phyloP scores from a whole-genome alignment of 1,284 basidiomycete species.

The Thelephora terrestris region DNA sequence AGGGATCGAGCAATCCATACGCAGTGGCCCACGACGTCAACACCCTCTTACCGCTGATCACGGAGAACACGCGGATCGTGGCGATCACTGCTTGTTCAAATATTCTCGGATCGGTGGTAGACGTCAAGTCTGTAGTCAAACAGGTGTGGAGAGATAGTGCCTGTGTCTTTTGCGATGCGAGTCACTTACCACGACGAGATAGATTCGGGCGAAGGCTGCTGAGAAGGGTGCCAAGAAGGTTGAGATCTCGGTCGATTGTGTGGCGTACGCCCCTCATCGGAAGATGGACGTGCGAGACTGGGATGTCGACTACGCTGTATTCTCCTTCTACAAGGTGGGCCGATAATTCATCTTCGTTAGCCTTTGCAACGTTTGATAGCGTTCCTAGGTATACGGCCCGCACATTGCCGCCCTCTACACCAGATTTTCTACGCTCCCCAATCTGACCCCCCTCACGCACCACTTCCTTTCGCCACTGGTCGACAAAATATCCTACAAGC shows the following conservation, averaged over 20 bases:
- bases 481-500: slow-evolving; percentile 41
- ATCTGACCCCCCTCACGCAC: slow-evolving; percentile 49
- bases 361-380: background rate
- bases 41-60: slow-evolving; percentile 53
- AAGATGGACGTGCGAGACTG: slow-evolving; percentile 59
- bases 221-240: slow-evolving; percentile 49
- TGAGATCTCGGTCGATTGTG: slow-evolving; percentile 64
- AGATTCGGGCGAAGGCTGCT: slow-evolving; percentile 28
- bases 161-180: background rate
- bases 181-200: background rate
- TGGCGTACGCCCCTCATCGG: slow-evolving; percentile 71
- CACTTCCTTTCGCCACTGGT: slow-evolving; percentile 49
- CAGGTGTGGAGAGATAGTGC: slow-evolving; percentile 28
- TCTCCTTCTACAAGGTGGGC: slow-evolving; percentile 70
- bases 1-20: slow-evolving; percentile 50
- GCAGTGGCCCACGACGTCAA: slow-evolving; percentile 48
- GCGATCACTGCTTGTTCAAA: slow-evolving; percentile 73
- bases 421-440: slow-evolving; percentile 31
- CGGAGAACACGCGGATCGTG: slow-evolving; percentile 56
- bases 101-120: slow-evolving; percentile 58
- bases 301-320: slow-evolving; percentile 67
- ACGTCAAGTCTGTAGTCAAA: slow-evolving; percentile 46
- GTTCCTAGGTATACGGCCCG: slow-evolving; percentile 57
- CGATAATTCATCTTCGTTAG: background rate
- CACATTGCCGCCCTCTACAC: slow-evolving; percentile 63